A percentile compares a stretch with the other conserved stretches of the same genome.
phyloP scores from a whole-genome alignment of 371 early-diverging fungal genomes.

The Chytridiales sp. region DNA sequence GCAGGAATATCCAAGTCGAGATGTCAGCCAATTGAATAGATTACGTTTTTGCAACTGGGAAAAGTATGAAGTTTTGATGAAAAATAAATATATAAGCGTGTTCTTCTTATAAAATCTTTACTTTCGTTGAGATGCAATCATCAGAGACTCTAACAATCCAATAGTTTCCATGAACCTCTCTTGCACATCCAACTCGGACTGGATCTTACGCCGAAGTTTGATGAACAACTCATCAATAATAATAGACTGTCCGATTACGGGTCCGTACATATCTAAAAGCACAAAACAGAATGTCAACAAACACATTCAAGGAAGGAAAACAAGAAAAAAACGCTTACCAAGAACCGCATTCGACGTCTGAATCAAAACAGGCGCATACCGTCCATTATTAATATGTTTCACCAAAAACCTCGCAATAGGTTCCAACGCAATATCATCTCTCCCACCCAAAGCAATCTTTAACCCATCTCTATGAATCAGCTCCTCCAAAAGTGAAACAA shows the following conservation, averaged over 20 bases:
- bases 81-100: background rate
- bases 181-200: slow-evolving; percentile 72
- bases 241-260: slow-evolving; percentile 75
- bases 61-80: background rate
- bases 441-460: slow-evolving; percentile 72
- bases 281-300: background rate
- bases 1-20: slow-evolving; percentile 30
- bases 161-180: slow-evolving; percentile 68
- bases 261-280: slow-evolving; percentile 71
- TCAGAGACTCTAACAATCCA: slow-evolving; percentile 78
- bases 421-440: slow-evolving; percentile 82
- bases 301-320: background rate
- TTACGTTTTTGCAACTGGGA: too few relatives aligned
- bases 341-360: slow-evolving; percentile 73
- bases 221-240: slow-evolving; percentile 62
- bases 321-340: slow-evolving; percentile 49
- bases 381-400: slow-evolving; percentile 73
- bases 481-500: slow-evolving; percentile 80
- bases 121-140: slow-evolving; percentile 14
- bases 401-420: slow-evolving; percentile 78
- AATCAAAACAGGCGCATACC: slow-evolving; percentile 71
- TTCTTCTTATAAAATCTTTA: background rate
- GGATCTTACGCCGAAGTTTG: slow-evolving; percentile 65
- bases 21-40: slow-evolving; percentile 10
- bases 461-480: slow-evolving; percentile 83